Conservation (phyloP, 2,329 filamentous ascomycete genomes). For the Penicillium rolfsii region DNA sequence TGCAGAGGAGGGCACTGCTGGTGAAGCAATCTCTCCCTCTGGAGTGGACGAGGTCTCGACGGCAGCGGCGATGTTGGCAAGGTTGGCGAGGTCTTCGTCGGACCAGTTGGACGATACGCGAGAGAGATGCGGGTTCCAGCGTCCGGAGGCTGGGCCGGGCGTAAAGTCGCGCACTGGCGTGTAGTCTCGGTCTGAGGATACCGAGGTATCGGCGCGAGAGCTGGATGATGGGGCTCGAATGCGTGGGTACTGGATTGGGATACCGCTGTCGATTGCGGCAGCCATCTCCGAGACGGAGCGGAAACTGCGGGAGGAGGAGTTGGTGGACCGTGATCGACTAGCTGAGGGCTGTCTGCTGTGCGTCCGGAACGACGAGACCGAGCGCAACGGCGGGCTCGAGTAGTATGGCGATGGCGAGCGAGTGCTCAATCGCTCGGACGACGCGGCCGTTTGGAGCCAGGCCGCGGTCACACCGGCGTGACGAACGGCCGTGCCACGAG, state of each 20-base stretch:
- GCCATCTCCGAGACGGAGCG: conserved; percentile 44
- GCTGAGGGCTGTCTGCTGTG: neutral
- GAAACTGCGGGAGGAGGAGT: conserved; percentile 38
- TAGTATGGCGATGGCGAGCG: conserved; percentile 41
- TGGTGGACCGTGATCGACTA: conserved; percentile 39
- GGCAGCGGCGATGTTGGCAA: conserved; percentile 33
- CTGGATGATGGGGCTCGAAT: conserved; percentile 45
- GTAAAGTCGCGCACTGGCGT: conserved; percentile 39
- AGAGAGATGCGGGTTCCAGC: conserved; percentile 50
- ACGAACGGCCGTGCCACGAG: conserved; percentile 46
- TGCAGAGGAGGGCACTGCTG: conserved; percentile 28
- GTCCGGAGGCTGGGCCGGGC: conserved; percentile 39
- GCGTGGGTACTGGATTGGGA: conserved; percentile 44
- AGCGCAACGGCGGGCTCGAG: conserved; percentile 45
- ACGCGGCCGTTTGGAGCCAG: conserved; percentile 39
- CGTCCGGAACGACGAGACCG: conserved; percentile 34
- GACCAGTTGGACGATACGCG: conserved; percentile 51
- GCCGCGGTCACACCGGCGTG: conserved; percentile 37
- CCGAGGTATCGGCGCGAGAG: conserved; percentile 46
- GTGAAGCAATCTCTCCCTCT: conserved; percentile 23
- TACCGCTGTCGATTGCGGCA: conserved; percentile 40
- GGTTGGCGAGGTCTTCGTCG: conserved; percentile 37
- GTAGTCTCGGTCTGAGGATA: conserved; percentile 35
- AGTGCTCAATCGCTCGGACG: conserved; percentile 39
- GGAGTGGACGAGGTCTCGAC: conserved; percentile 21